Conservation (phyloP, 768 basidiomycete genomes). For the Lactarius akahatsu region DNA sequence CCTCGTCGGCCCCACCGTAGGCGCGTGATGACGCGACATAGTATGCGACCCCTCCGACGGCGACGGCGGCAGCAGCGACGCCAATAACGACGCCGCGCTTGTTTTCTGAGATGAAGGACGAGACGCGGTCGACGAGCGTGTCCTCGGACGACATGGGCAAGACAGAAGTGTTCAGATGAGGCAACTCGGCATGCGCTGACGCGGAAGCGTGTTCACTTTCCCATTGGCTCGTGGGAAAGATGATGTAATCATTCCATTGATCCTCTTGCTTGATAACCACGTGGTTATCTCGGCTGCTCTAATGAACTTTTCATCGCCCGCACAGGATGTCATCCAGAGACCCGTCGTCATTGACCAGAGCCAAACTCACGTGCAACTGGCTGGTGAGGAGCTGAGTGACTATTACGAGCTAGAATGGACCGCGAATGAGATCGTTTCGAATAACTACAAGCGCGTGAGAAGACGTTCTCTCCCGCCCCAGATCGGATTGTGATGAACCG, state of each 20-base stretch:
- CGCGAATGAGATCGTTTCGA: constrained; percentile 54
- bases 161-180: background rate
- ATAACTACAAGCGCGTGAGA: constrained; percentile 66
- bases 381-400: constrained; percentile 48
- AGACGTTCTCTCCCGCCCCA: constrained; percentile 29
- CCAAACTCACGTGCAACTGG: constrained; percentile 35
- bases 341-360: constrained; percentile 49
- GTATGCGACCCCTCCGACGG: constrained; percentile 74
- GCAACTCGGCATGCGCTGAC: background rate
- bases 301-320: constrained; percentile 52
- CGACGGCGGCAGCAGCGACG: constrained; percentile 67
- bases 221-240: constrained; percentile 7
- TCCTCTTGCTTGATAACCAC: constrained; percentile 11
- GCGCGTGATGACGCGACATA: constrained; percentile 60
- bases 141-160: constrained; percentile 36
- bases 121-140: constrained; percentile 59
- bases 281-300: constrained; percentile 4
- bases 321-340: constrained; percentile 62
- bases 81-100: constrained; percentile 73
- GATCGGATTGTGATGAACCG: constrained; percentile 3
- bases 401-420: constrained; percentile 79
- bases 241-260: constrained; percentile 4
- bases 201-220: background rate
- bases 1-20: constrained; percentile 33
- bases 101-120: constrained; percentile 72